Base-by-base conservation (phyloP, 2,329 filamentous ascomycete species). In the Aspergillus hiratsukae region DNA sequence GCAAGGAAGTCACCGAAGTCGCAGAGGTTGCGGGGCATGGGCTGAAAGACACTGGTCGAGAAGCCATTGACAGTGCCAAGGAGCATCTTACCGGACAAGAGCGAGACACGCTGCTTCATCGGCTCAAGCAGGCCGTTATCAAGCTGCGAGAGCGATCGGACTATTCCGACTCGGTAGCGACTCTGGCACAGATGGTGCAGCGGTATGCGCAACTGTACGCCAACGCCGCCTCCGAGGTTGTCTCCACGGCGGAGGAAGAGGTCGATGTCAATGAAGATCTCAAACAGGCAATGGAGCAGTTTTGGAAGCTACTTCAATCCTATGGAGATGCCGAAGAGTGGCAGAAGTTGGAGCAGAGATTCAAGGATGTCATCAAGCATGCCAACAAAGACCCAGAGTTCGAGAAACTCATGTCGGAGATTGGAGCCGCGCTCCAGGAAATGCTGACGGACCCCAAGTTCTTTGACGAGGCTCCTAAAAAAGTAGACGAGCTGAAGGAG, bases 391-490 rank as follows among this genome's bases (percentile, higher is more conserved):
- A 96, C 64, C 88, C 89, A 0, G 86, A 94, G 53, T 94, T 96
- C 58, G 91, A 97, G 65, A 78, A 85, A 14, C 76, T 96, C 27
- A 83, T 95, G 69, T 81, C 81, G 23, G 85, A 95, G 48, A 77
- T 92, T 29, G 89, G 88, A 10, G 84, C 86, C 54, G 84, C 89
- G 3, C 73, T 96, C 4, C 88, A 96, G 67, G 87, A 88, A 60
- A 86, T 97, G 71, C 77, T 97, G 45, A 94, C 86, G 0, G 89
- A 97, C 59, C 92, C 93, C 0, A 83, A 87, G 3, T 97, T 96
- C 73, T 90, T 95, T 66, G 88, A 92, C 49, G 81, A 90, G 41
- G 85, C 86, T 0, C 84, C 88, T 4, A 83, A 87, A 59, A 84
- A 88, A 59, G 80, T 87, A 54, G 75, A 83, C 48, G 80, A 85